These are phyloP conservation scores for Aspergillus hiratsukae DNA, from an alignment of 2,329 filamentous ascomycete species.

Conservation along the genomic window DNA sequence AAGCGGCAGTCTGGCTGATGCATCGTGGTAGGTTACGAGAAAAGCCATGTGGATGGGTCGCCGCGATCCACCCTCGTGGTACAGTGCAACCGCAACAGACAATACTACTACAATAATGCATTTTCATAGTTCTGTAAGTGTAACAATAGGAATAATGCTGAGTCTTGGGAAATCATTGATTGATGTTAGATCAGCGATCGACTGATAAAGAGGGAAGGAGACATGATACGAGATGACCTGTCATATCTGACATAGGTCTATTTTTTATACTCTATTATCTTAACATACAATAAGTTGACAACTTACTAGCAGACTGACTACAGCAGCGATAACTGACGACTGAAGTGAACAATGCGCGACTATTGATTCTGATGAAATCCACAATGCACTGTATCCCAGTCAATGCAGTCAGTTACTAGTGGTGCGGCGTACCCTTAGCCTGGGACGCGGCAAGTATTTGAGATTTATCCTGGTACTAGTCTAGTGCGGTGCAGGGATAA, in stretches of 20 bases:
- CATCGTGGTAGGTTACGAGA: slow-evolving; percentile 11
- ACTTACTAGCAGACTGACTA: not conserved
- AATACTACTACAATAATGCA: not conserved
- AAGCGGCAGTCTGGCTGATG: slow-evolving; percentile 5
- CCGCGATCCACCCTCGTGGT: slow-evolving; percentile 21
- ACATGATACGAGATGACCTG: not conserved
- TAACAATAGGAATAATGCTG: not conserved
- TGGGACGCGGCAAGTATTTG: slow-evolving; percentile 28
- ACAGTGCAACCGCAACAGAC: slow-evolving; percentile 10
- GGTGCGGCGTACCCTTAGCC: slow-evolving; percentile 8
- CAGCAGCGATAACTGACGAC: slow-evolving; percentile 3
- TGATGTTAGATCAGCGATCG: not conserved
- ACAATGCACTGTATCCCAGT: slow-evolving; percentile 14
- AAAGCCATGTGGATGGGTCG: slow-evolving; percentile 21
- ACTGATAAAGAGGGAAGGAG: not conserved
- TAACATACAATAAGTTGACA: no score
- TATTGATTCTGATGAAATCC: slow-evolving; percentile 18
- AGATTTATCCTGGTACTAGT: slow-evolving; percentile 27
- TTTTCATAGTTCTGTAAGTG: not conserved
- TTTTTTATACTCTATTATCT: not conserved
- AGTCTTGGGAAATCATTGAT: not conserved
- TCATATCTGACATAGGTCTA: not conserved
- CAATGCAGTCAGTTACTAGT: not conserved
- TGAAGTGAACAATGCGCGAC: slow-evolving; percentile 7
- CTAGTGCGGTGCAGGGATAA: slow-evolving; percentile 21